These are phyloP conservation scores for Pleurotus citrinopileatus DNA, from an alignment of 768 basidiomycete species.

Conservation along the genomic window DNA sequence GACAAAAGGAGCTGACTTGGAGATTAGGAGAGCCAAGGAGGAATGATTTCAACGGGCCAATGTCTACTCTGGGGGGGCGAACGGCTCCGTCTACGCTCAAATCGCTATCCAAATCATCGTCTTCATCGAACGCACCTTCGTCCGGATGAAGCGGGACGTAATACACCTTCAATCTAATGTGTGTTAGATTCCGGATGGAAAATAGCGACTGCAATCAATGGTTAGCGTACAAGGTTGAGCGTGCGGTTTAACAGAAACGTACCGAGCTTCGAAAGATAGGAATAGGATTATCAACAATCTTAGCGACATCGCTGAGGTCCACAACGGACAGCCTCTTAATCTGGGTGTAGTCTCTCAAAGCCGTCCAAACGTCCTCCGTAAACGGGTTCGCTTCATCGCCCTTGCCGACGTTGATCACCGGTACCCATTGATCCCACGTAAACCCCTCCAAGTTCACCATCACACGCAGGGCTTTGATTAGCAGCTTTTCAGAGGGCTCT, in stretches of 20 bases:
- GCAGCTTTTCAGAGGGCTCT: background rate
- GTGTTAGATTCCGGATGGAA: background rate
- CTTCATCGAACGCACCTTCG: background rate
- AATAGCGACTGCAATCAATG: too few relatives aligned
- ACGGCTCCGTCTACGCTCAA: background rate
- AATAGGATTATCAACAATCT: background rate
- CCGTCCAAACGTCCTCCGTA: background rate
- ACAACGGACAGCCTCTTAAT: background rate
- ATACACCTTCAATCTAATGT: background rate
- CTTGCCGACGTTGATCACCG: background rate
- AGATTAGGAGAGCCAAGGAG: background rate
- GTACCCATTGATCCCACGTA: background rate
- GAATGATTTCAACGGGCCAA: background rate
- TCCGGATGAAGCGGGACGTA: background rate
- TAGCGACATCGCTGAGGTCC: background rate
- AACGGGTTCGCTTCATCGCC: background rate
- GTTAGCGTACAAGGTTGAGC: too few relatives aligned
- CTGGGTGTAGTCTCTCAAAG: background rate
- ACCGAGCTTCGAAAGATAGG: background rate
- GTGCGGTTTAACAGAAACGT: background rate
- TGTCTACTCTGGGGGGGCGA: background rate
- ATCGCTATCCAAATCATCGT: background rate
- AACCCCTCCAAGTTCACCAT: background rate
- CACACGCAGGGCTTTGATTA: background rate
- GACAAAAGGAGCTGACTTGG: background rate